phyloP scores from a whole-genome alignment of 2,329 filamentous ascomycete species.

The Colletotrichum simmondsii region DNA sequence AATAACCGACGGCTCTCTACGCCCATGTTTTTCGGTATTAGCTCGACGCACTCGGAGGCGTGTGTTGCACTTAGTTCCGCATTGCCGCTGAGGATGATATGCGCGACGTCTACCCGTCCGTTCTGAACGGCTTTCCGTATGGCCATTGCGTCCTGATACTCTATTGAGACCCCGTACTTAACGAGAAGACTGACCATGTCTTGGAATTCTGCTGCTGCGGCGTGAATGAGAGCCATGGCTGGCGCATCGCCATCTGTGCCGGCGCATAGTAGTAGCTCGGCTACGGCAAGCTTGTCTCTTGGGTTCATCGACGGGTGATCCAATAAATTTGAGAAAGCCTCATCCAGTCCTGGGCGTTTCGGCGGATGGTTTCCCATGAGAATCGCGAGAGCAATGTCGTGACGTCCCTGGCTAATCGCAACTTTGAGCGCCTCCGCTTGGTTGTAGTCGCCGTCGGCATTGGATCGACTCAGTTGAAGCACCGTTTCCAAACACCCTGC shows the following conservation, averaged over 20 bases:
- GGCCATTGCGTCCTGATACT: constrained; percentile 61
- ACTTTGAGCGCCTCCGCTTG: constrained; percentile 62
- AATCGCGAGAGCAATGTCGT: constrained; percentile 66
- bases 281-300: constrained; percentile 61
- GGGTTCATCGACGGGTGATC: constrained; percentile 57
- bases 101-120: constrained; percentile 58
- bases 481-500: constrained; percentile 63
- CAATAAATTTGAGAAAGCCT: constrained; percentile 61
- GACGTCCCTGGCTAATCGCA: constrained; percentile 59
- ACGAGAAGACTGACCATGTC: constrained; percentile 67
- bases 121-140: constrained; percentile 60
- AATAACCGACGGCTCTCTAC: constrained; percentile 57
- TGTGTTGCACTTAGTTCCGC: constrained; percentile 53
- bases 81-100: constrained; percentile 57
- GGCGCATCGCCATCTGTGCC: constrained; percentile 65
- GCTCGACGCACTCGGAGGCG: constrained; percentile 61
- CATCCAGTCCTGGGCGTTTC: constrained; percentile 56
- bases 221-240: constrained; percentile 58
- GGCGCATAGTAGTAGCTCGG: constrained; percentile 67
- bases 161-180: constrained; percentile 63
- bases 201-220: constrained; percentile 60
- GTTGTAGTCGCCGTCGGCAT: constrained; percentile 64
- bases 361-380: constrained; percentile 65
- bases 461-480: constrained; percentile 60
- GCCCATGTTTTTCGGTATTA: constrained; percentile 58